Evolutionary conservation across 148 eudicot species (phyloP), one percentile per base, ranked within the genome.

Genomic region (Rheum nobile): DNA sequence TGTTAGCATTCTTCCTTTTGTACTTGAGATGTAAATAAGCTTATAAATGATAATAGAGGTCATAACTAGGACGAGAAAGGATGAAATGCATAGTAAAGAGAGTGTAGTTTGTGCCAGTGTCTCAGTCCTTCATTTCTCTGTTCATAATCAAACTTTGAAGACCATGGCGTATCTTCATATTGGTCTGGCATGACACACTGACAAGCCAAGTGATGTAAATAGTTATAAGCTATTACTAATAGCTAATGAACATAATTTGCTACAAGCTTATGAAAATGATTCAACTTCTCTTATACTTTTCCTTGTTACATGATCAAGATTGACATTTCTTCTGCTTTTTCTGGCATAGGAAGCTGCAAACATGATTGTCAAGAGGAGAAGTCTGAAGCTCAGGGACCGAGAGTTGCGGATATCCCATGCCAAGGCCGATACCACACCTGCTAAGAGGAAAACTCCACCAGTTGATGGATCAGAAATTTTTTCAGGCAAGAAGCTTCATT

Each of bases 381-480:
- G 85, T 71, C 76, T 95, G 83, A 89, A 83, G 86, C 82, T 95
- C 19, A 86, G 96, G 46, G 97, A 95, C 71, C 89, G 98, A 61
- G 96, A 90, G 65, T 77, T 95, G 32, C 81, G 98, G 77, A 73
- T 95, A 19, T 77, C 75, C 76, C 96, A 86, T 71, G 86, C 97
- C 71, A 89, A 85, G 74, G 65, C 96, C 22, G 6, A 65, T 34
- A 14, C 70, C 10, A 87, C 91, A 19, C 91, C 90, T 9, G 74
- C 86, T 17, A 88, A 91, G 86, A 82, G 96, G 75, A 85, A 85
- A 81, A 75, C 44, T 73, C 61, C 75, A 19, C 78, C 80, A 38
- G 48, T 78, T 3, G 81, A 75, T 4, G 83, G 84, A 46, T 70
- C 78, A 13, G 78, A 79, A 29, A 77, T 50, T 61, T 41, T 81